These are phyloP conservation scores for Citrus sp. DNA, from an alignment of 345 rosid species.

Conservation along the genomic window DNA sequence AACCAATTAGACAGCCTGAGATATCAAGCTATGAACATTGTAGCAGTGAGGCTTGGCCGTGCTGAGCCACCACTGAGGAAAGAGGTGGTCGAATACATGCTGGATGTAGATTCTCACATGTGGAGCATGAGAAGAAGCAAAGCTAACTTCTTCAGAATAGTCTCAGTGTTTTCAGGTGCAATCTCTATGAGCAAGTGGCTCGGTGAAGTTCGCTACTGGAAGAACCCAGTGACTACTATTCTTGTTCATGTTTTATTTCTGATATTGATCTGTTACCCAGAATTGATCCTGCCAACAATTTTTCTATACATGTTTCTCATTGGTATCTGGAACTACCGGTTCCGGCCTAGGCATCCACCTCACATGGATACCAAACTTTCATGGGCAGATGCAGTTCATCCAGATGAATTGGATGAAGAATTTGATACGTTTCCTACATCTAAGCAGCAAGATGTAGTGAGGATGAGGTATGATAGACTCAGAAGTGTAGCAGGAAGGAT, in stretches of 20 bases:
- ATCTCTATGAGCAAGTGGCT: constrained; percentile 74
- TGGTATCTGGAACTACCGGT: constrained; percentile 72
- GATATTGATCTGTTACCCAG: constrained; percentile 79
- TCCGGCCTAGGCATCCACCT: constrained; percentile 65
- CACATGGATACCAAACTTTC: constrained; percentile 86
- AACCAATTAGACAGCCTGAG: constrained; percentile 73
- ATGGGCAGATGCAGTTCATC: constrained; percentile 76
- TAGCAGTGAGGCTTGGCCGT: constrained; percentile 59
- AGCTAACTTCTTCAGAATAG: constrained; percentile 86
- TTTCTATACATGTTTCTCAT: constrained; percentile 82
- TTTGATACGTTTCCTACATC: constrained; percentile 80
- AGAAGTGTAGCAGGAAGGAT: constrained; percentile 85
- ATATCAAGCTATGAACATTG: constrained; percentile 81
- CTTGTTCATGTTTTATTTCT: constrained; percentile 65
- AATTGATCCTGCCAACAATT: constrained; percentile 69
- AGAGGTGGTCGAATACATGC: constrained; percentile 87
- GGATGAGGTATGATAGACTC: constrained; percentile 82
- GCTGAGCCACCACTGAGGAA: constrained; percentile 84
- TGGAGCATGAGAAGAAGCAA: constrained; percentile 96
- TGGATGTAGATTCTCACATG: constrained; percentile 92
- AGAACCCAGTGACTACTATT: constrained; percentile 65
- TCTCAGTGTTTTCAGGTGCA: constrained; percentile 60
- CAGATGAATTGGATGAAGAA: constrained; percentile 82
- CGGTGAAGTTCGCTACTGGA: constrained; percentile 69
- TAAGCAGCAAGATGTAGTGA: constrained; percentile 55